These are phyloP conservation scores for Hypoxylon intermedium DNA, from an alignment of 495 filamentous ascomycete species.

Conservation along the genomic window DNA sequence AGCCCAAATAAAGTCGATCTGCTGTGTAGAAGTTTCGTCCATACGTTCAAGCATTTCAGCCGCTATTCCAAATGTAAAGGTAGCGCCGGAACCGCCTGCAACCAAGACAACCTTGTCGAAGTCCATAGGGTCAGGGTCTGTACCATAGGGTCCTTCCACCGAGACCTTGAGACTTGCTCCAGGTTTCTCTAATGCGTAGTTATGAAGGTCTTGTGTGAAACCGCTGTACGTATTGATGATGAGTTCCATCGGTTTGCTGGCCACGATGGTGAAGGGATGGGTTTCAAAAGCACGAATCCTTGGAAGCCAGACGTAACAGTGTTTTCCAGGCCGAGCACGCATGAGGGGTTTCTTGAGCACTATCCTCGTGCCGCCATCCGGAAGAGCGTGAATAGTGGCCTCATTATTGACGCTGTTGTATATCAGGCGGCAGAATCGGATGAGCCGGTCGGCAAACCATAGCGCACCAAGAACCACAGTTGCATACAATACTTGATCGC, in stretches of 20 bases:
- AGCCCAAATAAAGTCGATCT: conserved; percentile 64
- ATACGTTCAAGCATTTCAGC: conserved; percentile 58
- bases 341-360: conserved; percentile 56
- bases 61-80: conserved; percentile 63
- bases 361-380: conserved; percentile 63
- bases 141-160: conserved; percentile 66
- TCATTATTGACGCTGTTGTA: conserved; percentile 63
- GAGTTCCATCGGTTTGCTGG: conserved; percentile 59
- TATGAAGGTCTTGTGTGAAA: conserved; percentile 62
- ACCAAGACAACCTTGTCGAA: conserved; percentile 66
- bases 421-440: conserved; percentile 54
- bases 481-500: conserved; percentile 49
- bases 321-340: conserved; percentile 60
- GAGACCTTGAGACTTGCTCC: conserved; percentile 57
- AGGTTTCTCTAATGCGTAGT: conserved; percentile 57
- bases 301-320: conserved; percentile 68
- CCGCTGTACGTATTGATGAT: conserved; percentile 63
- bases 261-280: conserved; percentile 69
- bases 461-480: conserved; percentile 54
- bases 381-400: conserved; percentile 61
- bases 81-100: conserved; percentile 65
- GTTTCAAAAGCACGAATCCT: conserved; percentile 63
- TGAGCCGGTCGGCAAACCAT: conserved; percentile 60
- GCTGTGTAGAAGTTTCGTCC: conserved; percentile 48
- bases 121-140: conserved; percentile 61